A percentile compares a stretch with the other conserved stretches of the same genome.
Evolutionary conservation across 2,329 filamentous ascomycete species (phyloP).

Genomic region (Drechslerella dactyloides): DNA sequence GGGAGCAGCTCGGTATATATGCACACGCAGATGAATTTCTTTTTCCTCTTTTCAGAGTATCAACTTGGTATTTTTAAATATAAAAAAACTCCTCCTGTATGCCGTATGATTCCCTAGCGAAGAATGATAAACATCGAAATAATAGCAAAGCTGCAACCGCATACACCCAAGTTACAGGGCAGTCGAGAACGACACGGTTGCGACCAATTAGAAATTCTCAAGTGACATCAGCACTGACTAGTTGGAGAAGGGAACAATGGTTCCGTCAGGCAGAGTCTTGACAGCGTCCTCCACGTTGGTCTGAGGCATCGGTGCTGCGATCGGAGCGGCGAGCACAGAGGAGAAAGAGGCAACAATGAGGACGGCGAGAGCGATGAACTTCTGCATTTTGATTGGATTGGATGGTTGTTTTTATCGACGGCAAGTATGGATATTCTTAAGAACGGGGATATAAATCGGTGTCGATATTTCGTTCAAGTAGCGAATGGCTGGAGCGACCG

Average conservation of each 20-base stretch:
- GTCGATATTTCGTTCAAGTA: not conserved
- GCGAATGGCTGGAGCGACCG: not conserved
- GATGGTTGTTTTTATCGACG: constrained; percentile 12
- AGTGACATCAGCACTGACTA: too few species aligned
- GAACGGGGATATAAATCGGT: too few species aligned
- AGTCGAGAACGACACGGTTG: not conserved
- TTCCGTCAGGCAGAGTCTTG: constrained; percentile 36
- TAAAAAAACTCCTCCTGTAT: not conserved
- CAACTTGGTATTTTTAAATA: too few species aligned
- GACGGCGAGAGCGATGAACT: constrained; percentile 47
- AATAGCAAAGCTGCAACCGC: not conserved
- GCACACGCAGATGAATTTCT: not conserved
- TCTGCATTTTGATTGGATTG: constrained; percentile 48
- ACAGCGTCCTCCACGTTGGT: constrained; percentile 42
- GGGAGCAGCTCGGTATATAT: not conserved
- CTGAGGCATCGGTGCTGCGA: constrained; percentile 16
- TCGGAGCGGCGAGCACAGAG: constrained; percentile 36
- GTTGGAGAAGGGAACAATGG: constrained; percentile 36
- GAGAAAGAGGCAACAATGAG: constrained; percentile 42
- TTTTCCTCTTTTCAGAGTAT: not conserved
- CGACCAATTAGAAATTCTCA: too few species aligned
- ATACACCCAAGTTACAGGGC: not conserved
- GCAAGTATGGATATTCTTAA: not conserved
- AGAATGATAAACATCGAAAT: not conserved
- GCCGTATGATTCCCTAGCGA: not conserved